phyloP scores from a whole-genome alignment of 2,329 filamentous ascomycete species.

The Trichoderma simmonsii region DNA sequence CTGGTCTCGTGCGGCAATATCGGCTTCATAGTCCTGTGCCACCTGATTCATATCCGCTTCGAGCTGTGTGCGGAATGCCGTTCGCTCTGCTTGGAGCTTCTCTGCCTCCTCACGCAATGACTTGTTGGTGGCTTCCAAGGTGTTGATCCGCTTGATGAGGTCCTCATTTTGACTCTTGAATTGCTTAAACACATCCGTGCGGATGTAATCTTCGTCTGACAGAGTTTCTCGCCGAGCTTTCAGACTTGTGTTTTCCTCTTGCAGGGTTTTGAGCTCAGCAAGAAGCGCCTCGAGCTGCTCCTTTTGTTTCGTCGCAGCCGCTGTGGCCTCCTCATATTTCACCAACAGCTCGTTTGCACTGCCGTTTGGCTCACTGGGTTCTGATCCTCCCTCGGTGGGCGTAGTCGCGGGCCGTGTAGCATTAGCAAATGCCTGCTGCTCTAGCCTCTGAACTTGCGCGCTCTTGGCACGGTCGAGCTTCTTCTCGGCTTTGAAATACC shows the following conservation, averaged over 20 bases:
- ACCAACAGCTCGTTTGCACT: slow-evolving; percentile 66
- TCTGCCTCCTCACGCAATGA: slow-evolving; percentile 81
- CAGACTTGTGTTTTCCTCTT: slow-evolving; percentile 75
- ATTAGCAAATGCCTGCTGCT: slow-evolving; percentile 79
- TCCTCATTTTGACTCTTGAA: slow-evolving; percentile 90
- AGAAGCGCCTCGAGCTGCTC: slow-evolving; percentile 80
- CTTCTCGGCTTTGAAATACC: slow-evolving; percentile 94
- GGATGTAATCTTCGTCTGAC: slow-evolving; percentile 89
- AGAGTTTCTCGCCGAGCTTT: slow-evolving; percentile 66
- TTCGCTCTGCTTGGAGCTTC: slow-evolving; percentile 80
- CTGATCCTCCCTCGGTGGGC: slow-evolving; percentile 45
- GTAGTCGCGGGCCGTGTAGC: slow-evolving; percentile 48
- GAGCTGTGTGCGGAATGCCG: slow-evolving; percentile 73
- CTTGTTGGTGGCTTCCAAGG: slow-evolving; percentile 83
- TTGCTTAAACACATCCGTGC: slow-evolving; percentile 90
- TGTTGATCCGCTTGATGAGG: slow-evolving; percentile 85
- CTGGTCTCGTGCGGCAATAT: slow-evolving; percentile 75
- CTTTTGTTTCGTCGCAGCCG: slow-evolving; percentile 77
- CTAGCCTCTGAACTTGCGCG: slow-evolving; percentile 83
- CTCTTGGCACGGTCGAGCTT: slow-evolving; percentile 89
- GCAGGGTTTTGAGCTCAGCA: slow-evolving; percentile 68
- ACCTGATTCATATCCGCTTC: slow-evolving; percentile 74
- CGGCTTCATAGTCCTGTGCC: slow-evolving; percentile 75
- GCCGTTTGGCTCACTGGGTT: slow-evolving; percentile 51
- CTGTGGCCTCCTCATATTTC: slow-evolving; percentile 73